phyloP scores from a whole-genome alignment of 352 stramenopile species.

The Pythium periplocum region DNA sequence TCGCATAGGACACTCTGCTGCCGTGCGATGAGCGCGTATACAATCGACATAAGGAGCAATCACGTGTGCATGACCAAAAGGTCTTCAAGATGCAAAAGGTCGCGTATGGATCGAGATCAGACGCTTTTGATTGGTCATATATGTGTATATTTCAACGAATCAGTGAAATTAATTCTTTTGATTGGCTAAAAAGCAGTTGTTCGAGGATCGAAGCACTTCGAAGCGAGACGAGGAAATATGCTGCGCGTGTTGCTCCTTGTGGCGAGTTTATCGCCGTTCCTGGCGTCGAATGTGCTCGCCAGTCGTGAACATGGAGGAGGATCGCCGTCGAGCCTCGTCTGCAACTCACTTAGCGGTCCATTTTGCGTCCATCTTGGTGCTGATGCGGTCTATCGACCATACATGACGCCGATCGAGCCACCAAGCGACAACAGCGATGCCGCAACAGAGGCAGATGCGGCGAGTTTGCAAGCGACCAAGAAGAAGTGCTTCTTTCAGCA shows the following conservation, averaged over 20 bases:
- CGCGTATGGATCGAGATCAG: no score
- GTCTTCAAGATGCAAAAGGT: no score
- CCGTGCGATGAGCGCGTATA: constrained; percentile 67
- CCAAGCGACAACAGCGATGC: neutral
- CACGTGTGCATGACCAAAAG: no score
- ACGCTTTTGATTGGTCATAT: no score
- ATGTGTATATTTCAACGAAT: no score
- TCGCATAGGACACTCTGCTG: constrained; percentile 77
- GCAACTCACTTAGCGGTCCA: constrained; percentile 59
- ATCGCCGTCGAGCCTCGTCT: constrained; percentile 12
- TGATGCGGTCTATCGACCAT: constrained; percentile 30
- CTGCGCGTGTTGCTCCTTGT: neutral
- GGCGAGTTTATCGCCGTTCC: neutral
- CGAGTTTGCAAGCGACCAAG: neutral
- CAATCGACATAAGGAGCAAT: constrained; percentile 51
- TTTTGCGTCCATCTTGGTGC: constrained; percentile 44
- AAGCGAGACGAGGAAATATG: no score
- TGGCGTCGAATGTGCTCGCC: no score
- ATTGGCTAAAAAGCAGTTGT: no score
- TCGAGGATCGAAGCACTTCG: no score
- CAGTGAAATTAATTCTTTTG: no score
- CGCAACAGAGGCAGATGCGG: neutral
- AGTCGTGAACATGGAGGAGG: no score
- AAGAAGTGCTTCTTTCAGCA: constrained; percentile 70
- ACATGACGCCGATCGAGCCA: constrained; percentile 56